phyloP scores from a whole-genome alignment of 768 basidiomycete genomes.

The Auricularia heimuer region DNA sequence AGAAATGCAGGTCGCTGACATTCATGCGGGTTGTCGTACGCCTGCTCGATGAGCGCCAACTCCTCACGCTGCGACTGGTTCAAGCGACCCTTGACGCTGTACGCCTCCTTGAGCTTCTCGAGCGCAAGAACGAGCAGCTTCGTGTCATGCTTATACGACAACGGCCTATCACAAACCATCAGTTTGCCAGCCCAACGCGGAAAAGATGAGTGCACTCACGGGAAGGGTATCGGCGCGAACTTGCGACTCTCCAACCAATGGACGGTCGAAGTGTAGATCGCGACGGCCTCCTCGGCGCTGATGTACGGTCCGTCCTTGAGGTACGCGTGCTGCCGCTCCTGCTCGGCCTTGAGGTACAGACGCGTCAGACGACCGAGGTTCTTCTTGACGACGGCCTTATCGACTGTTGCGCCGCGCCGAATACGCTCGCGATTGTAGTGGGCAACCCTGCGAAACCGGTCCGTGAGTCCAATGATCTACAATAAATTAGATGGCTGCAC shows the following conservation, averaged over 20 bases:
- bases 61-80: constrained; percentile 99
- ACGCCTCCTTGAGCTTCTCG: constrained; percentile 98
- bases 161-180: constrained; percentile 40
- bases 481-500: constrained; percentile 18
- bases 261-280: constrained; percentile 96
- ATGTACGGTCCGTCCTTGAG: constrained; percentile 99
- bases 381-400: constrained; percentile 99
- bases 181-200: background rate
- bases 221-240: constrained; percentile 98
- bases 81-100: constrained; percentile 92
- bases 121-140: constrained; percentile 93
- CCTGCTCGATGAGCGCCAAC: constrained; percentile 94
- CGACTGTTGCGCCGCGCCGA: constrained; percentile 90
- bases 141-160: constrained; percentile 99
- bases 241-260: constrained; percentile 98
- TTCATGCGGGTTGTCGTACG: constrained; percentile 99
- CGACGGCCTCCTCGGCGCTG: constrained; percentile 96
- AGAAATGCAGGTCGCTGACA: constrained; percentile 35
- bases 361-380: constrained; percentile 96
- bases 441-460: constrained; percentile 49
- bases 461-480: background rate
- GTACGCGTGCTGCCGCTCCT: constrained; percentile 96
- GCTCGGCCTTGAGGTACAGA: constrained; percentile 96
- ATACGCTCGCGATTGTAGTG: constrained; percentile 99
- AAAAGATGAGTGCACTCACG: constrained; percentile 36